A percentile compares a stretch with the other conserved stretches of the same genome.
Evolutionary conservation across 495 filamentous ascomycete species (phyloP).

Genomic region (Neurospora sp.): DNA sequence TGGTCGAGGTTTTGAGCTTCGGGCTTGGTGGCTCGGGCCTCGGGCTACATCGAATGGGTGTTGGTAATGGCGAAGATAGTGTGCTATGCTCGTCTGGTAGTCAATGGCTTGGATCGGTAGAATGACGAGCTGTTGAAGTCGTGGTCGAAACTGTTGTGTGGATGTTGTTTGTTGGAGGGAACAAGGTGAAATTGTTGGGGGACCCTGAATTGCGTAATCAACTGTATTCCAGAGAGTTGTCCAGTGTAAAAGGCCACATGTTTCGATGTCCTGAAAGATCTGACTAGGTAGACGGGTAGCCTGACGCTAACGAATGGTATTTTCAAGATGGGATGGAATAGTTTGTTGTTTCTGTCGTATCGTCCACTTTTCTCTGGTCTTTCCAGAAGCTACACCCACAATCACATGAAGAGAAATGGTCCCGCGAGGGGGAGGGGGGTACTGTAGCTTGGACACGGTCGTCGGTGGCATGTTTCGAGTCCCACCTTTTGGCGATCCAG

Average conservation of each 20-base stretch:
- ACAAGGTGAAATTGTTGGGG: not conserved
- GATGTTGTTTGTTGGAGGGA: not conserved
- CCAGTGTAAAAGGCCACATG: not conserved
- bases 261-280: not conserved
- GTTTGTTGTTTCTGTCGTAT: not conserved
- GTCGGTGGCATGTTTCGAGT: not conserved
- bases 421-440: not conserved
- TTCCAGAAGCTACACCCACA: not conserved
- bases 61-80: not conserved
- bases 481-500: not conserved
- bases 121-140: not conserved
- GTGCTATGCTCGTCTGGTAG: not conserved
- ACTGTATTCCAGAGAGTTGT: not conserved
- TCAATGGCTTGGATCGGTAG: not conserved
- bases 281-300: not conserved
- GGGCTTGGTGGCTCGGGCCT: not conserved
- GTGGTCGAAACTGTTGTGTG: not conserved
- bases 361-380: not conserved
- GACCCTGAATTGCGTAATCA: not conserved
- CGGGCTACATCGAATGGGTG: constrained; percentile 5
- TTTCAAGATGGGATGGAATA: not conserved
- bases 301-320: not conserved
- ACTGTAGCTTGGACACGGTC: not conserved
- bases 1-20: constrained; percentile 8
- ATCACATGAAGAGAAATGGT: not conserved